Base-by-base conservation (phyloP, 1,284 basidiomycete genomes). In the Abortiporus biennis region DNA sequence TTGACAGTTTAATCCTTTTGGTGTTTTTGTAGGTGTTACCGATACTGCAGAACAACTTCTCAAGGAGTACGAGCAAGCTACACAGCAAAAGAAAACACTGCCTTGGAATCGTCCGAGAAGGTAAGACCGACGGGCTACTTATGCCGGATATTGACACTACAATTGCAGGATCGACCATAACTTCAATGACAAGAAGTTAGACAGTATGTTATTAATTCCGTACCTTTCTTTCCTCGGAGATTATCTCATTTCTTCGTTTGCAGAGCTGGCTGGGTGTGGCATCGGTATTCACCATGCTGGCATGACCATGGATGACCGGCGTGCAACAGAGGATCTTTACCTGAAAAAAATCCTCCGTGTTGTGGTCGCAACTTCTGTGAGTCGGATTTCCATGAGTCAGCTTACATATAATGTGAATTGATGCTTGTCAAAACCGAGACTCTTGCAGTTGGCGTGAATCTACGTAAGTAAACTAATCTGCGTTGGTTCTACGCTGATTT, bases 261-360 rank as follows among this genome's bases (percentile, higher is more conserved):
- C 46, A 86, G 85, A 73, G 42, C 66, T 86, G 20, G 79, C 73
- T 13, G 55, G 65, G 1, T 61, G 63, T 40, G 91, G 92, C 1
- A 78, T 95, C 38, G 90, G 88, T 6, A 76, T 89, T 6, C 92
- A 95, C 55, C 91, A 95, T 53, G 92, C 92, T 11, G 92, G 92
- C 1, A 64, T 94, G 45, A 73, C 67, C n/a, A 61, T 76, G 19
- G 74, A 79, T 20, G 92, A 94, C 52, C 76, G 89, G 34, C 73
- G 73, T 44, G 57, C 70, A 1, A 79, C 79, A 1, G 92, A 95
- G 60, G 71, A 77, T 15, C 61, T 88, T 2, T 95, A 81, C 54
- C 52, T 84, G 16, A 74, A 73, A 42, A 81, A 78, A 44, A 58
- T 65, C 5, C 61, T 94, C n/a, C 74, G 73, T 16, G 67, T 92